Percentiles rank a stretch among this genome's conserved stretches.
Evolutionary conservation across 441 rosid genomes (phyloP).

Genomic region (Brassica balearica): DNA sequence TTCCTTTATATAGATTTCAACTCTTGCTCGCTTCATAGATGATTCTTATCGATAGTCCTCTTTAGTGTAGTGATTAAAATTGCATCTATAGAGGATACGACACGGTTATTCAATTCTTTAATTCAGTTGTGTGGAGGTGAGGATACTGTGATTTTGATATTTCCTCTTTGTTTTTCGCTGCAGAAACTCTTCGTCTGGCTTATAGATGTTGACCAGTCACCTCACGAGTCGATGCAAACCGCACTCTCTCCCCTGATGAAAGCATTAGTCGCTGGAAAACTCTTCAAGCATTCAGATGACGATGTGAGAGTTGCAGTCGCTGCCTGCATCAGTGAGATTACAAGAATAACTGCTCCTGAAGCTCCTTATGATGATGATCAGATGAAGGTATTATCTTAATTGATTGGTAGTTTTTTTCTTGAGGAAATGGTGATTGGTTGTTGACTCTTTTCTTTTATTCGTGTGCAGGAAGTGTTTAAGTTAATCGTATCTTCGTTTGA

Average conservation of each 20-base stretch:
- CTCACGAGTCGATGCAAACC: constrained; percentile 66
- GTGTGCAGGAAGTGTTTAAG: constrained; percentile 66
- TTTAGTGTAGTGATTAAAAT: too few relatives aligned
- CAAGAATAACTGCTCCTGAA: constrained; percentile 98
- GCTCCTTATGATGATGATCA: constrained; percentile 94
- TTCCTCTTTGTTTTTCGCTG: constrained; percentile 24
- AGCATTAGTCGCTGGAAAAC: constrained; percentile 71
- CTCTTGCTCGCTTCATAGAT: background rate
- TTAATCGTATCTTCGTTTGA: constrained; percentile 72
- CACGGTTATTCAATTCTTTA: background rate
- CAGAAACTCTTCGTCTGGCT: constrained; percentile 76
- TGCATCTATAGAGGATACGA: too few relatives aligned
- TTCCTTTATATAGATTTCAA: constrained; percentile 12
- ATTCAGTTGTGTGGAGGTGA: too few relatives aligned
- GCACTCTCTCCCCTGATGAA: constrained; percentile 75
- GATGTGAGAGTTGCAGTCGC: constrained; percentile 94
- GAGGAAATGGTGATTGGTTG: background rate
- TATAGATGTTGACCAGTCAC: constrained; percentile 90
- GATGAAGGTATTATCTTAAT: constrained; percentile 76
- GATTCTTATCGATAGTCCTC: too few relatives aligned
- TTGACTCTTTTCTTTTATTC: constrained; percentile 16
- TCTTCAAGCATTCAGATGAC: constrained; percentile 69
- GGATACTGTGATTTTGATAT: constrained; percentile 12
- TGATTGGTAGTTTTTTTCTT: background rate
- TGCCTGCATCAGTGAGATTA: constrained; percentile 96